Conservation (phyloP, 257 asterid genomes). For the Solanum peruvianum region DNA sequence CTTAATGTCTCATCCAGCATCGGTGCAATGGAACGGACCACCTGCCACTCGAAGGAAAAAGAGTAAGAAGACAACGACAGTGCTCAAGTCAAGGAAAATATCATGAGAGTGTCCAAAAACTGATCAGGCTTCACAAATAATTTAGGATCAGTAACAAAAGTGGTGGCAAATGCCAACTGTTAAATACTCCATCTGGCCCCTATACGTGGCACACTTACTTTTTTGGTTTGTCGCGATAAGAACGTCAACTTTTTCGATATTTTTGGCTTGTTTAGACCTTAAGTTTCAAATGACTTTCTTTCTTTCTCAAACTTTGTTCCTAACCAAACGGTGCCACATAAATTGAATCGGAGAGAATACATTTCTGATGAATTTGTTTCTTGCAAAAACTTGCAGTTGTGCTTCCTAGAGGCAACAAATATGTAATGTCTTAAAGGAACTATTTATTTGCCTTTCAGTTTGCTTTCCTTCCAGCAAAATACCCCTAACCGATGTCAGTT, state of each 20-base stretch:
- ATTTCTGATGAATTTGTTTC: neutral
- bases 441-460: neutral
- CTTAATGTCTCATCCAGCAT: conserved; percentile 55
- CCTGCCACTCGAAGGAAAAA: conserved; percentile 31
- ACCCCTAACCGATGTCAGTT: neutral
- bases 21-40: conserved; percentile 89
- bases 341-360: neutral
- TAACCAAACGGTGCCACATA: neutral
- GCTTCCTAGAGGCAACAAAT: neutral
- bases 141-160: neutral
- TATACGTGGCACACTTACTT: neutral
- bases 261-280: neutral
- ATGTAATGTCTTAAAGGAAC: neutral
- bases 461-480: neutral
- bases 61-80: neutral
- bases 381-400: neutral
- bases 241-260: neutral
- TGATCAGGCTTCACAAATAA: neutral
- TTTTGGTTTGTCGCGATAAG: neutral
- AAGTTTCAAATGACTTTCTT: neutral
- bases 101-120: neutral
- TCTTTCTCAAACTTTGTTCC: neutral
- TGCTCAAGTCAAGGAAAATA: neutral
- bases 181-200: neutral
- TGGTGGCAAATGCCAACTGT: neutral